These are phyloP conservation scores for Neurospora sp. DNA, from an alignment of 2,329 filamentous ascomycete species.

Conservation along the genomic window DNA sequence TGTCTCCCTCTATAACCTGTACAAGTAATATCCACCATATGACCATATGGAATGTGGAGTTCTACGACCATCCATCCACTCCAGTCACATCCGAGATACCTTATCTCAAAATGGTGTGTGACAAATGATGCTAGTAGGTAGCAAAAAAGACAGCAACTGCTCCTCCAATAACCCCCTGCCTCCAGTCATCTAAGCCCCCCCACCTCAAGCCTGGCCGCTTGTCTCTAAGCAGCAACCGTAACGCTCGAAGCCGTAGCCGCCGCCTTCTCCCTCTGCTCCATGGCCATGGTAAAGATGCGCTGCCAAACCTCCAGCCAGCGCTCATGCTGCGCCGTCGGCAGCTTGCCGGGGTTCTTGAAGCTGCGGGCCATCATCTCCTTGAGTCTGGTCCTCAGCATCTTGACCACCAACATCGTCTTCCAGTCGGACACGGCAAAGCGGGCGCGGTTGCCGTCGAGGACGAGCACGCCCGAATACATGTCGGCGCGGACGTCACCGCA, in stretches of 20 bases:
- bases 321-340: constrained; percentile 55
- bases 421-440: constrained; percentile 78
- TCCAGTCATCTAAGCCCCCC: neutral
- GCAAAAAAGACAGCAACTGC: neutral
- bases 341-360: constrained; percentile 58
- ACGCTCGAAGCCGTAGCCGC: neutral
- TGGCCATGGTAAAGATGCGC: constrained; percentile 42
- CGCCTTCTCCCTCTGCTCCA: constrained; percentile 16
- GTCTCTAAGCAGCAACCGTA: neutral
- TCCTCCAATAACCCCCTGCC: neutral
- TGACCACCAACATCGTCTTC: constrained; percentile 85
- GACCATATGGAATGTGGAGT: neutral
- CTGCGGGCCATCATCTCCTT: constrained; percentile 63
- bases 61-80: neutral
- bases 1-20: neutral
- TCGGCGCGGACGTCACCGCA: constrained; percentile 86
- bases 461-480: constrained; percentile 78
- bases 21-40: neutral
- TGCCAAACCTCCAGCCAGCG: constrained; percentile 70
- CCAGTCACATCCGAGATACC: neutral
- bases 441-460: constrained; percentile 78
- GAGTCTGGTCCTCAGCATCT: constrained; percentile 62
- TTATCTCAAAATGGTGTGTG: neutral
- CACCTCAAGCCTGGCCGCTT: neutral
- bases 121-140: neutral